Evolutionary conservation across 2,329 filamentous ascomycete genomes (phyloP).

Genomic region (Akanthomyces dipterigenus): DNA sequence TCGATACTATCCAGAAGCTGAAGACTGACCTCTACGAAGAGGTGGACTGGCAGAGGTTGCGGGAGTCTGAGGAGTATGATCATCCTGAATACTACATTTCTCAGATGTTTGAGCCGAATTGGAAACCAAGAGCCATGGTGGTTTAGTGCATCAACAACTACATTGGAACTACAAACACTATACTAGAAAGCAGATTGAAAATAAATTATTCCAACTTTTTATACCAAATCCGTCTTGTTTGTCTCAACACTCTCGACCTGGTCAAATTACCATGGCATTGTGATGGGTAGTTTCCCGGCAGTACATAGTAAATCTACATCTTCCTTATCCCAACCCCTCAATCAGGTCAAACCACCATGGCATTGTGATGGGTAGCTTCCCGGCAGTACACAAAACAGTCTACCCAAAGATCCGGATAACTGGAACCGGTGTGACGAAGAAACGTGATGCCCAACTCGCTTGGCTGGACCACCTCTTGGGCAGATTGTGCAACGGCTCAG

Average conservation of each 20-base stretch:
- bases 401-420: not conserved
- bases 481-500: too few species aligned
- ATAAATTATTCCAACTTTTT: not conserved
- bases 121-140: slow-evolving; percentile 27
- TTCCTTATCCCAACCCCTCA: too few species aligned
- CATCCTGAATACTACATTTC: slow-evolving; percentile 54
- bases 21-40: slow-evolving; percentile 17
- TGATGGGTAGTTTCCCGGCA: not conserved
- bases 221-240: too few species aligned
- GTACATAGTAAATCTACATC: too few species aligned
- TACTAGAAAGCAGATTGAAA: too few species aligned
- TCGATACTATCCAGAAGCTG: not conserved
- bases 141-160: not conserved
- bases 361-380: not conserved
- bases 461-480: too few species aligned
- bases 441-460: too few species aligned
- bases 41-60: slow-evolving; percentile 39
- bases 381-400: too few species aligned
- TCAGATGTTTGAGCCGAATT: slow-evolving; percentile 51
- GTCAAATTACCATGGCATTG: not conserved
- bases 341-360: too few species aligned
- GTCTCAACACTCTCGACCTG: too few species aligned
- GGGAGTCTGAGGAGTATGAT: slow-evolving; percentile 39
- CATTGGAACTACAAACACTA: not conserved
- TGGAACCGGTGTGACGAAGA: not conserved